Evolutionary conservation across 2,329 filamentous ascomycete genomes (phyloP), one percentile per base, ranked within the genome.

Genomic region (Bipolaris victoriae): DNA sequence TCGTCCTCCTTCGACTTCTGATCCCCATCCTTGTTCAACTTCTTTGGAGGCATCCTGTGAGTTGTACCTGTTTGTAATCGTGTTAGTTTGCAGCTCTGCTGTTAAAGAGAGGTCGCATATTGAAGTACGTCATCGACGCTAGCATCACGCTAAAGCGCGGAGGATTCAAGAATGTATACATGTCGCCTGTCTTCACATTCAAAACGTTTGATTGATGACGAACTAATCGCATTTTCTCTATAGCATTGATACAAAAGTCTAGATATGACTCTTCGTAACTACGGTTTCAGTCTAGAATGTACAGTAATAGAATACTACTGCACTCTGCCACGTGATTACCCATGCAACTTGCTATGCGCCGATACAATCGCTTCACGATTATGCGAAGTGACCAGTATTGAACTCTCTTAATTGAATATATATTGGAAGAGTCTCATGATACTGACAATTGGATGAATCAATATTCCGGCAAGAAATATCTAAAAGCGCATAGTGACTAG

Each of bases 61-160:
- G 31, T 48, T 50, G 40, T 47, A 18, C 5, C 3, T 49, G 4
- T 37, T 36, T 13, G 37, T 9, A 16, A 20, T 9, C 20, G 35
- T 9, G 39, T 44, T 52, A 15, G 26, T 13, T 35, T 24, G 18
- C 7, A 40, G 15, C 48, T 44, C 24, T n/a, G 24, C 31, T 31
- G 29, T 26, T 5, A 18, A 29, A 15, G 22, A 16, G 22, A 16
- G 24, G 11, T 46, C 7, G 15, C 22, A 20, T 39, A 26, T 29
- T 36, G 40, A 45, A 11, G 36, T 55, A 55, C 55, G 55, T 58
- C 55, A 58, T 58, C 36, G 51, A 46, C 51, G 35, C 46, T 58
- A 55, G 40, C 55, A 49, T 37, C 22, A 50, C 46, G 43, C 51
- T 53, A 53, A 5, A 29, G 9, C 18, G n/a, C 10, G 11, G 44